Base-by-base conservation (phyloP, 805 yeast genomes). In the Ogataea paraovalis region DNA sequence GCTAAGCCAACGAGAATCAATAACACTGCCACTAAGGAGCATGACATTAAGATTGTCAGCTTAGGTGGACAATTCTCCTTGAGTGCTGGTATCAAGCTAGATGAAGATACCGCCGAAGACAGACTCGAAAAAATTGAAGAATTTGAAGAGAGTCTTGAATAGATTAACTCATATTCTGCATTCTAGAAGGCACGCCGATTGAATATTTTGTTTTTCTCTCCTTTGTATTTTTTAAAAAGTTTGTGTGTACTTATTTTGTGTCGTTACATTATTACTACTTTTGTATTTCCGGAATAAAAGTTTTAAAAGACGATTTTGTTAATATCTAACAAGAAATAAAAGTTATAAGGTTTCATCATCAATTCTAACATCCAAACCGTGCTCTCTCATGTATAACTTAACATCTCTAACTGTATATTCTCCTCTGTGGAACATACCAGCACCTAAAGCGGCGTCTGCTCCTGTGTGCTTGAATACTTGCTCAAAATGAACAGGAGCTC, bases 61-160 rank as follows among this genome's bases (percentile, higher is more conserved):
- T 94, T 94, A 41, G 99, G 99, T 51, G 99, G 98, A 20, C 99
- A 94, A 69, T 94, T 88, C 62, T 85, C 96, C 45, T 85, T 90
- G 8, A 79, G 92, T 63, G 97, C 90, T 37, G 97, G 98, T 46
- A 67, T 76, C 32, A 80, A 78, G 57, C 61, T 75, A 53, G 77
- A 72, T 45, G 83, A 79, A 50, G 80, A 72, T 42, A 75, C 70
- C 32, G 71, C 72, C 27, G 80, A 76, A 55, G 73, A 73, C 36
- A 69, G 83, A 61, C 57, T 68, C 23, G 82, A 77, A 32, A 71
- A 71, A 56, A 73, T 76, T 51, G 83, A 78, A 49, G 79, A 76
- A 20, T 68, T 75, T 50, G 82, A 76, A 50, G 74, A 66, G 25
- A 47, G 50, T 21, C 43, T 57, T 20, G 49, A 54, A 41, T 44